Evolutionary conservation across 164 flowering plant genomes (phyloP).

Genomic region (Saururus chinensis): DNA sequence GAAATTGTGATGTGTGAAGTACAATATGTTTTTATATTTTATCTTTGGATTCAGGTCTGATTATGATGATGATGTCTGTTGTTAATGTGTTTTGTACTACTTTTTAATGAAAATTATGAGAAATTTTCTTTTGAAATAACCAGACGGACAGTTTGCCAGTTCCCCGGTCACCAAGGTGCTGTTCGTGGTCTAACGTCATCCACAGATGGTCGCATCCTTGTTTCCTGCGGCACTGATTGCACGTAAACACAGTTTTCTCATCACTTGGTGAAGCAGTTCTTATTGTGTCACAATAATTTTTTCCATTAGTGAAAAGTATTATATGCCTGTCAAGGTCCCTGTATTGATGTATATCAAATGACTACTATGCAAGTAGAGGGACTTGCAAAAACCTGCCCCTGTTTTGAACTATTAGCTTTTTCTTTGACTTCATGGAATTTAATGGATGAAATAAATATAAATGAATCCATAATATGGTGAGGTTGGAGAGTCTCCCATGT

Average conservation of each 20-base stretch:
- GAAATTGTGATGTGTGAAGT: not conserved
- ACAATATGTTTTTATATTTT: no score
- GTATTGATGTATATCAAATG: not conserved
- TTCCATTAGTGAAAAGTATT: no score
- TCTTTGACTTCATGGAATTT: not conserved
- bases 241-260: slow-evolving; percentile 40
- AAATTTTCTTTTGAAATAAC: slow-evolving; percentile 4
- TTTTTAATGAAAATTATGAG: not conserved
- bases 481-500: no score
- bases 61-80: not conserved
- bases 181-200: slow-evolving; percentile 84
- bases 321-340: not conserved
- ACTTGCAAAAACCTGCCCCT: not conserved
- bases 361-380: not conserved
- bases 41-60: not conserved
- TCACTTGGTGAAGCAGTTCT: not conserved
- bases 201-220: slow-evolving; percentile 77
- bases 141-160: slow-evolving; percentile 75
- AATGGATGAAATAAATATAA: no score
- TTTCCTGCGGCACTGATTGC: slow-evolving; percentile 91
- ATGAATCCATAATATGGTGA: no score
- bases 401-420: not conserved
- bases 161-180: slow-evolving; percentile 88
- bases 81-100: not conserved
- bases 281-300: no score